These are phyloP conservation scores for Botrytis hyacinthi DNA, from an alignment of 2,329 filamentous ascomycete genomes.

Conservation along the genomic window DNA sequence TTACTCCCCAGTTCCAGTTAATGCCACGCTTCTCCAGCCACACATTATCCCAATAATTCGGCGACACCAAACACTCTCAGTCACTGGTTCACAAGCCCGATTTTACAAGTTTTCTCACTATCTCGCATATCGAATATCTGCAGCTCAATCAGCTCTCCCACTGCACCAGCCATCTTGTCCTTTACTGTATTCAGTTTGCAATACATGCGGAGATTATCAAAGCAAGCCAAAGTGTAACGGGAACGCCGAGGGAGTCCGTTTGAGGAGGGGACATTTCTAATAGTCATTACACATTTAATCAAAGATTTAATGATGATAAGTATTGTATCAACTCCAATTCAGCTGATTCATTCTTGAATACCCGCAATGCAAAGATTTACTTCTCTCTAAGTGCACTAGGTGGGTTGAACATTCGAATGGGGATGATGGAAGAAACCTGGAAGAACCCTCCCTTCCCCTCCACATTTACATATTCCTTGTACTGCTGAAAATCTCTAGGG, in stretches of 20 bases:
- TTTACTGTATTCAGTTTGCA: not conserved
- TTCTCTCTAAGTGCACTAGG: not conserved
- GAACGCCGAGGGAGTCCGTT: not conserved
- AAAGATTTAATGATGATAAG: not conserved
- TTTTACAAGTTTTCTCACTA: not conserved
- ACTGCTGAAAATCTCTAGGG: slow-evolving; percentile 8
- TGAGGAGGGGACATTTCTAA: not conserved
- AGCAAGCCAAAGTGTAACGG: not conserved
- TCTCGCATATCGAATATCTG: not conserved
- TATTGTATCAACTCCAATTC: not conserved
- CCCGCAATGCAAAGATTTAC: not conserved
- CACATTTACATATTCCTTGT: not conserved
- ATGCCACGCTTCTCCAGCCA: slow-evolving; percentile 16
- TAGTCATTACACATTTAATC: not conserved
- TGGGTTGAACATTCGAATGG: not conserved
- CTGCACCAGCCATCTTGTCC: not conserved
- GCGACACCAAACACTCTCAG: not conserved
- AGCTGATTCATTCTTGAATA: not conserved
- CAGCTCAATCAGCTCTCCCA: not conserved
- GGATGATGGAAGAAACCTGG: not conserved
- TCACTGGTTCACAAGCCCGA: not conserved
- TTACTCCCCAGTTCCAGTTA: not conserved
- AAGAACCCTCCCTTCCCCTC: not conserved
- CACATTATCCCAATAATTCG: not conserved
- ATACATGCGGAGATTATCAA: slow-evolving; percentile 3